These are phyloP conservation scores for Leptomonas seymouri DNA, from an alignment of 208 protist species.

Conservation along the genomic window DNA sequence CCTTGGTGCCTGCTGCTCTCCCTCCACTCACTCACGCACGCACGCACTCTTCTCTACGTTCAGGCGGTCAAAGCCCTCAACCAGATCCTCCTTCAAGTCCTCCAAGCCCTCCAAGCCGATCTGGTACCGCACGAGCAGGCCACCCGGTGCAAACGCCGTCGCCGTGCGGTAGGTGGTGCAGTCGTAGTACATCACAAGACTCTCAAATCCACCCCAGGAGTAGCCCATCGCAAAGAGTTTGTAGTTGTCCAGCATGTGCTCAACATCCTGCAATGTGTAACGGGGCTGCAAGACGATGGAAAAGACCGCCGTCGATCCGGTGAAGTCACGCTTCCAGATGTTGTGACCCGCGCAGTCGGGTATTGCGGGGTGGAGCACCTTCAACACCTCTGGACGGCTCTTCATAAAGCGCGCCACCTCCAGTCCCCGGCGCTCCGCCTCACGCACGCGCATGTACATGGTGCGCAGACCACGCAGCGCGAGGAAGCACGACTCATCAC, in stretches of 20 bases:
- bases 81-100: constrained; percentile 35
- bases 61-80: constrained; percentile 26
- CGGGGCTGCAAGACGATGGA: constrained; percentile 28
- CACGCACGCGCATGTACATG: constrained; percentile 34
- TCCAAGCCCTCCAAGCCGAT: constrained; percentile 40
- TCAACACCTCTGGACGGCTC: constrained; percentile 29
- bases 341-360: constrained; percentile 29
- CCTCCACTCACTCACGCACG: background rate
- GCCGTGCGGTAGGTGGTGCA: constrained; percentile 35
- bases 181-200: constrained; percentile 37
- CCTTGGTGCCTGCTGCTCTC: no score
- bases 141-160: constrained; percentile 25
- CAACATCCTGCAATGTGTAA: constrained; percentile 26
- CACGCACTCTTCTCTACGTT: background rate
- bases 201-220: constrained; percentile 42
- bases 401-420: constrained; percentile 25
- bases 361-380: constrained; percentile 35
- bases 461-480: constrained; percentile 39
- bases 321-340: constrained; percentile 42
- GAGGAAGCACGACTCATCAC: constrained; percentile 43
- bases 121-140: constrained; percentile 29
- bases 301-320: constrained; percentile 30
- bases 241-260: constrained; percentile 31
- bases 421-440: constrained; percentile 31
- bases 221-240: constrained; percentile 30